Base-by-base conservation (phyloP, 352 stramenopile genomes). In the Aphanomyces cochlioides region DNA sequence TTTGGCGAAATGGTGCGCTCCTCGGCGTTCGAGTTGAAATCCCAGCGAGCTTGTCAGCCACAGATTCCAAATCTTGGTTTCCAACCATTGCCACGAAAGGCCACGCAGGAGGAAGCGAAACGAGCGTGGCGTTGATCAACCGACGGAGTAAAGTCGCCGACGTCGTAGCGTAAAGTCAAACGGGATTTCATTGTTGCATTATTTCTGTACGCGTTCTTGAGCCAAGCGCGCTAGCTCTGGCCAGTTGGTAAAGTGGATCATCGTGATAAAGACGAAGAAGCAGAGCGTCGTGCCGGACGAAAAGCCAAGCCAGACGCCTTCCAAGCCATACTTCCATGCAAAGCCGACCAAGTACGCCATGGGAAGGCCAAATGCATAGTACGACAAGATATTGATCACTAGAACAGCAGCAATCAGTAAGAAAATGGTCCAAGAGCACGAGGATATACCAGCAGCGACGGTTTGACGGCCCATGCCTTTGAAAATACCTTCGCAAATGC, bases 261-360 rank as follows among this genome's bases (percentile, higher is more conserved):
- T 71, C 15, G 60, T 57, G 40, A 66, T 72, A 41, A 74, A 70
- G 15, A 74, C 74, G 21, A 63, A 61, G 13, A 79, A 72, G 48
- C 78, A 81, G 10, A 74, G 28, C 17, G 63, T 67, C 7, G 91
- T 76, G 37, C 82, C 84, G 8, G 76, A 47, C 36, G 81, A 86
- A 54, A 95, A 92, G 45, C 88, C 85, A 12, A 90, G 61, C 88
- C 88, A 96, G 47, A 96, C 72, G 3, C 88, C 88, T 58, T 88
- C 84, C 45, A 92, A 72, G 45, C 76, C 73, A 48, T 75, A 79
- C 0, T 66, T 28, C 28, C 76, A 79, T 7, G 70, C 56, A 59
- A 95, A 85, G 3, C 77, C 85, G 4, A 91, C 50, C 10, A 90
- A 34, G 17, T 77, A 84, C 0, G 74, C 83, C n/a, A 90, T 38